Evolutionary conservation across 805 yeast species (phyloP).

Genomic region (Suhomyces faveliae): DNA sequence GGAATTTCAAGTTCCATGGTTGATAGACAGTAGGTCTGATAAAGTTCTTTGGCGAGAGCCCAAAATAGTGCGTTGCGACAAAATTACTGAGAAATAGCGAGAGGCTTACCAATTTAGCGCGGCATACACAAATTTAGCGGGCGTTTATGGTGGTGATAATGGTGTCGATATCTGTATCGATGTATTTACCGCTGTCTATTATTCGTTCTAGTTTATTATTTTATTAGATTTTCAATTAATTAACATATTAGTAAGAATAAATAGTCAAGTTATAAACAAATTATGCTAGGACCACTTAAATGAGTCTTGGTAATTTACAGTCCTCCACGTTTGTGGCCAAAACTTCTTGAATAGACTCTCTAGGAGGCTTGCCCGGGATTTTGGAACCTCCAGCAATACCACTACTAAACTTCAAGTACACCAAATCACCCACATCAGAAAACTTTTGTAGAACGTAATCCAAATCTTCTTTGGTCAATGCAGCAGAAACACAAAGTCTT

Average conservation of each 20-base stretch:
- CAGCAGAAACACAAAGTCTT: slow-evolving; percentile 87
- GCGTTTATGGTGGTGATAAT: too few species aligned
- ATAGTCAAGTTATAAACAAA: neutral
- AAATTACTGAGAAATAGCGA: neutral
- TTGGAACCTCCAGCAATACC: slow-evolving; percentile 74
- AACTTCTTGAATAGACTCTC: slow-evolving; percentile 79
- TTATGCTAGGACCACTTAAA: slow-evolving; percentile 8
- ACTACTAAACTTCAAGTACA: slow-evolving; percentile 72
- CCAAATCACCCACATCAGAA: slow-evolving; percentile 73
- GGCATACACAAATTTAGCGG: too few species aligned
- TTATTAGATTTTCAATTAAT: neutral
- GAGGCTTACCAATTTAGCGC: neutral
- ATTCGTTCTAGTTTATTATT: neutral
- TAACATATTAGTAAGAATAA: neutral
- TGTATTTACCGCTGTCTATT: too few species aligned
- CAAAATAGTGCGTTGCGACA: neutral
- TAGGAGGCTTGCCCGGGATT: slow-evolving; percentile 54
- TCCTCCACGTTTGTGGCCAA: slow-evolving; percentile 71
- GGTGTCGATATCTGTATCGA: too few species aligned
- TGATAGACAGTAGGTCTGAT: neutral
- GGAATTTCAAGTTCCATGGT: slow-evolving; percentile 13
- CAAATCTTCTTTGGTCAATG: slow-evolving; percentile 90
- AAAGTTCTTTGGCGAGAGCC: neutral
- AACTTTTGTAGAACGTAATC: slow-evolving; percentile 72
- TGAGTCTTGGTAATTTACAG: slow-evolving; percentile 36